phyloP scores from a whole-genome alignment of 2,329 filamentous ascomycete genomes.

The Phialocephala sp. region DNA sequence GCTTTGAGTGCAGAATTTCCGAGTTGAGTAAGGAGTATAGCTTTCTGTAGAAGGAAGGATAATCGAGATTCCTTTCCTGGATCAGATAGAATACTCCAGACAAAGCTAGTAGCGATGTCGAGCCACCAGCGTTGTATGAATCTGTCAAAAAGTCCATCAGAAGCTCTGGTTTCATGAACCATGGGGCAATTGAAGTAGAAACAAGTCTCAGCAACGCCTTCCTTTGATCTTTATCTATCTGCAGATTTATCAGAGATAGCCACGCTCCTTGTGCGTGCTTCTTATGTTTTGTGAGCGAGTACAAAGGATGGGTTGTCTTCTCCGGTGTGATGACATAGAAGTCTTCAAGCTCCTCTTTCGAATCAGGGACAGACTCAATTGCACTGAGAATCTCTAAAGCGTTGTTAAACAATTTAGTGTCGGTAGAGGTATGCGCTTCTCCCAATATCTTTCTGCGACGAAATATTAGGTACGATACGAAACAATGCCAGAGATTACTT shows the following conservation, averaged over 20 bases:
- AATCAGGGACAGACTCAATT: constrained; percentile 73
- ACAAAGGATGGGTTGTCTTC: constrained; percentile 70
- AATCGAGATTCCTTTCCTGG: constrained; percentile 91
- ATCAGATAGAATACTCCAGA: constrained; percentile 96
- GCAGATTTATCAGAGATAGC: constrained; percentile 75
- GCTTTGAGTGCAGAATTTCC: constrained; percentile 88
- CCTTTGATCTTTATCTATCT: constrained; percentile 73
- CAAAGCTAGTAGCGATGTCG: constrained; percentile 84
- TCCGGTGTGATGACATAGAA: constrained; percentile 70
- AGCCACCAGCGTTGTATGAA: constrained; percentile 85
- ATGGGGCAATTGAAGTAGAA: constrained; percentile 80
- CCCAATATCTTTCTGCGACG: constrained; percentile 44
- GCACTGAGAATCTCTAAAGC: constrained; percentile 67
- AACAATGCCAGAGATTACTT: constrained; percentile 45
- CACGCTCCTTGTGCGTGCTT: constrained; percentile 85
- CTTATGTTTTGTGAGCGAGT: constrained; percentile 73
- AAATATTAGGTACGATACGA: constrained; percentile 22
- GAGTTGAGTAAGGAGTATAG: constrained; percentile 91
- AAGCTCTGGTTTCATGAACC: constrained; percentile 87
- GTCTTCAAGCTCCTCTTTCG: constrained; percentile 67
- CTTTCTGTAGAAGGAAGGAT: constrained; percentile 91
- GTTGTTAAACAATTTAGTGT: constrained; percentile 54
- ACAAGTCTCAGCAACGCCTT: constrained; percentile 80
- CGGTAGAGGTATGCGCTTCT: constrained; percentile 39
- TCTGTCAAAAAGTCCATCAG: constrained; percentile 97